A percentile compares a stretch with the other conserved stretches of the same genome.
phyloP scores from a whole-genome alignment of 2,329 filamentous ascomycete genomes.

The Aspergillus pseudotamarii region DNA sequence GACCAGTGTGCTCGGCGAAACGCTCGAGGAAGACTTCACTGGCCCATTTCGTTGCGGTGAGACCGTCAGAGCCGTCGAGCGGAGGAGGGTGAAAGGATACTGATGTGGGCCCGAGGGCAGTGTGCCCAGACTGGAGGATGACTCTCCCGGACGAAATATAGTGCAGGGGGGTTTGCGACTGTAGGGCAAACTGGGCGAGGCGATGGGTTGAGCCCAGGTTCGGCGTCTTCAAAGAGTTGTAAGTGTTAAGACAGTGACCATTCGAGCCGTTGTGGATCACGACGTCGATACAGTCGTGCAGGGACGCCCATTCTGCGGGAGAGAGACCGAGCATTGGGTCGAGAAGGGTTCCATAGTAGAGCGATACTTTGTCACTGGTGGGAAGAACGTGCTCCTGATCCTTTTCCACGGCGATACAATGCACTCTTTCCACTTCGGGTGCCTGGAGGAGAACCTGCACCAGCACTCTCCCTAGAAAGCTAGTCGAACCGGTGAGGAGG shows the following conservation, averaged over 20 bases:
- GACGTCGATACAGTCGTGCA: slow-evolving; percentile 1
- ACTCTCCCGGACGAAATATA: slow-evolving; percentile 10
- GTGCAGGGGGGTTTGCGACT: neutral
- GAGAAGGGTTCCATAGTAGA: slow-evolving; percentile 1
- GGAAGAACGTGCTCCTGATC: neutral
- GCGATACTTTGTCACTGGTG: neutral
- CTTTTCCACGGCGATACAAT: slow-evolving; percentile 6
- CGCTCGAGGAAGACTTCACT: slow-evolving; percentile 7
- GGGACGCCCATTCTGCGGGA: neutral
- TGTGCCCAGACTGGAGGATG: neutral
- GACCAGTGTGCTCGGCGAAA: neutral
- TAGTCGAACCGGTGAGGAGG: slow-evolving; percentile 4
- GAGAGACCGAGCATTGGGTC: slow-evolving; percentile 8
- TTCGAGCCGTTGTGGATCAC: slow-evolving; percentile 8
- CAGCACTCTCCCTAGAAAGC: slow-evolving; percentile 3
- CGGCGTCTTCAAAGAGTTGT: slow-evolving; percentile 1
- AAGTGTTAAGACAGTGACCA: slow-evolving; percentile 8
- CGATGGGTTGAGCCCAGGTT: slow-evolving; percentile 3
- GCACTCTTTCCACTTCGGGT: neutral
- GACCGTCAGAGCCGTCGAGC: neutral
- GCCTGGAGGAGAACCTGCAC: neutral
- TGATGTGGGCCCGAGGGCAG: neutral
- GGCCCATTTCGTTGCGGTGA: neutral
- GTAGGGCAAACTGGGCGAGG: slow-evolving; percentile 2
- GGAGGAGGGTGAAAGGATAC: neutral